Evolutionary conservation across 2,329 filamentous ascomycete genomes (phyloP).

Genomic region (Hymenoscyphus fraxineus): DNA sequence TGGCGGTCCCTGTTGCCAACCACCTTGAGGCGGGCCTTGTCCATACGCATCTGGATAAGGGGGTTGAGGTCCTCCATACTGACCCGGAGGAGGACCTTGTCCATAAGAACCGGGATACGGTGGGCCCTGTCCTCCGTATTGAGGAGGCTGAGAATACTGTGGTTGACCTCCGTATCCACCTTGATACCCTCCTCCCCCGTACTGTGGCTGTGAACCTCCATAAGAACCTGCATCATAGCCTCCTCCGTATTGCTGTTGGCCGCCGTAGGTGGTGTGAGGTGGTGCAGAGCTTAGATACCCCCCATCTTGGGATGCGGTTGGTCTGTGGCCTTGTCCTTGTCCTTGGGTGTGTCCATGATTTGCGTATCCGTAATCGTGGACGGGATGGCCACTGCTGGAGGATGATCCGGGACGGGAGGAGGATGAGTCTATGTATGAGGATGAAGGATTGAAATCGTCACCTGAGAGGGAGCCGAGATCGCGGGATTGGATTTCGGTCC

Average conservation of each 20-base stretch:
- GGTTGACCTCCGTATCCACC: conserved; percentile 7
- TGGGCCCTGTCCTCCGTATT: not conserved
- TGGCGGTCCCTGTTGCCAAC: conserved; percentile 10
- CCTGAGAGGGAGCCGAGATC: conserved; percentile 55
- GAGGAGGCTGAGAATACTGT: conserved; percentile 14
- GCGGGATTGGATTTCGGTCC: conserved; percentile 57
- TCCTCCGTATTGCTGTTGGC: conserved; percentile 10
- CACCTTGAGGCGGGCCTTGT: conserved; percentile 9
- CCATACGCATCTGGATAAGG: conserved; percentile 6
- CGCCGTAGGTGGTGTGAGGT: conserved; percentile 22
- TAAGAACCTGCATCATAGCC: not conserved
- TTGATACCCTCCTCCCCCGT: conserved; percentile 10
- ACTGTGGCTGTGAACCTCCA: conserved; percentile 17
- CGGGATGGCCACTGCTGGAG: conserved; percentile 23
- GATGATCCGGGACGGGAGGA: conserved; percentile 26
- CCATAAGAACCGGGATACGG: not conserved
- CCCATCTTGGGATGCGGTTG: conserved; percentile 21
- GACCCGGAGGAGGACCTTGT: not conserved
- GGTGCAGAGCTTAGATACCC: conserved; percentile 26
- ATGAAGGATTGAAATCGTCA: conserved; percentile 39
- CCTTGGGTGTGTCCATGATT: conserved; percentile 17
- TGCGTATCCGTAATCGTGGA: conserved; percentile 30
- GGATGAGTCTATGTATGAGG: conserved; percentile 19
- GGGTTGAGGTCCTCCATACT: not conserved
- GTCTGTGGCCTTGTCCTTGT: conserved; percentile 8